Evolutionary conservation across 495 filamentous ascomycete species (phyloP), one percentile per base, ranked within the genome.

Genomic region (Halenospora varia): DNA sequence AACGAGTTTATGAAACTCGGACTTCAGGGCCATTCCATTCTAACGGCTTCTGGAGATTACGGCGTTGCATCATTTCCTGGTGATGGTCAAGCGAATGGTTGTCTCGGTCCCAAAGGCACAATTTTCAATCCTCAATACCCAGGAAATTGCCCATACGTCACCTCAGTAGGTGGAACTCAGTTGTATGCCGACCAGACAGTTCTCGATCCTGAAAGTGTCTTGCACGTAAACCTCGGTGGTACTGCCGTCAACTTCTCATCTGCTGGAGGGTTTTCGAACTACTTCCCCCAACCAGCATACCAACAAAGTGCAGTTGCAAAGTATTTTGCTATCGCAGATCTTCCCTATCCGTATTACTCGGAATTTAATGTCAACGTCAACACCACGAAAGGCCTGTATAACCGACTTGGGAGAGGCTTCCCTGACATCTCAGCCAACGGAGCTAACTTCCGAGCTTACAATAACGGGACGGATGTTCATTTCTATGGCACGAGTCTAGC

Each of bases 211-310:
- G 72, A 79, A 40, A 66, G 62, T 13, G 72, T 68, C 20, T 49
- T 62, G 39, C 58, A 63, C 58, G 61, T 42, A 17, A 63, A 63
- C 41, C 56, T 63, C 10, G 55, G 35, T 13, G 6, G 45, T 9
- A 47, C 35, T 9, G 24, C 19, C n/a, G 46, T 51, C 3, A 56
- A 69, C 39, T 70, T 73, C 63, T 58, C 62, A 10, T 71, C 72
- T 20, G 72, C 74, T 25, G 79, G 78, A n/a, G 77, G 78, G n/a
- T 81, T 81, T 61, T 67, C 65, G 59, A 77, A 80, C 67, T 51
- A 73, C 51, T 81, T 77, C 56, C 23, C 62, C 0, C 51, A 70
- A 0, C 75, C 77, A 0, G 42, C 48, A 3, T 77, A 78, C 59
- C 76, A 81, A 50, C 10, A 17, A 1, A 40, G 26, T 2, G 66